Evolutionary conservation across 2,329 filamentous ascomycete genomes (phyloP), one percentile per base, ranked within the genome.

Genomic region (Pseudopithomyces maydicus): DNA sequence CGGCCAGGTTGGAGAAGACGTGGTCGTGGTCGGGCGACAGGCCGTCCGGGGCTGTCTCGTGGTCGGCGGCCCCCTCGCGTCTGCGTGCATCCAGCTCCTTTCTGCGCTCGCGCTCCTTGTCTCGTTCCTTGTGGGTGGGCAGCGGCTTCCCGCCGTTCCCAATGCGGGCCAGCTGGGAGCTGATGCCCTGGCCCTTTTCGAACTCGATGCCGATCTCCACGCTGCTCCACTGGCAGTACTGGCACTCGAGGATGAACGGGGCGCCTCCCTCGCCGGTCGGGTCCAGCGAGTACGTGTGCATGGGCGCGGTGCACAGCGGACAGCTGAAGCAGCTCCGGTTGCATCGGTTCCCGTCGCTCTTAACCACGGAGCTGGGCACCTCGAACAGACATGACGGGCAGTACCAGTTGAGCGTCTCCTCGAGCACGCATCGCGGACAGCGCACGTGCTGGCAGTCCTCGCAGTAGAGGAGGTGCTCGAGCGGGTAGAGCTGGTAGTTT

Each of bases 401-500:
- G 77, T 91, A 99, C 83, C 92, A 97, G 52, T 91, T 95, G 46
- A 96, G 88, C 54, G 97, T 92, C 78, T 99, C 95, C 73, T 99
- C 95, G 46, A 89, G 86, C 52, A 96, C 90, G 72, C 95, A 99
- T 78, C 92, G 84, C 6, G 92, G 91, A 74, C 95, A 99, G 65
- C 95, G 90, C 60, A 98, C 96, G 77, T 97, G 90, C 74, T 96
- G 92, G 76, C 95, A 99, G 74, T 98, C 95, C 73, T 97, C 94
- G 80, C 95, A 99, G 80, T 96, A 99, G 39, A 98, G 84, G 23
- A 99, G 85, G 73, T 97, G 89, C 71, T 98, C 94, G 43, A 97
- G 87, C 0, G 95, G 94, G 72, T 94, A 97, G 32, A 99, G 82
- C 64, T 92, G 93, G 81, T 92, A 98, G 75, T 92, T 95, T 56